Evolutionary conservation across 2,329 filamentous ascomycete species (phyloP).

Genomic region (Plectosphaerella cucumerina): DNA sequence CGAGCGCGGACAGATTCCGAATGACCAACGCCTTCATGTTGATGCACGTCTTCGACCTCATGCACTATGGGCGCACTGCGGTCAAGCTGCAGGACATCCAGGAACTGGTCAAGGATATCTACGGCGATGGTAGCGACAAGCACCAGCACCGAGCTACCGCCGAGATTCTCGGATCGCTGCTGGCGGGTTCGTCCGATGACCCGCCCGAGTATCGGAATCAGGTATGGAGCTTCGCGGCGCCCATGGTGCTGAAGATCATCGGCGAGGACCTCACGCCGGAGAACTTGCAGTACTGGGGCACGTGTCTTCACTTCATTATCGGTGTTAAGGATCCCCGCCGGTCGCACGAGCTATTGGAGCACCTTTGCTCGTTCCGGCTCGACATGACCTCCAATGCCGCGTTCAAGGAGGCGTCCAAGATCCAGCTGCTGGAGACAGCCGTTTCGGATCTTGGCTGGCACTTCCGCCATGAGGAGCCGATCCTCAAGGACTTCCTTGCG

Average conservation of each 20-base stretch:
- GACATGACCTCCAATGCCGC: conserved; percentile 95
- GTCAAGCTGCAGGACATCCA: conserved; percentile 86
- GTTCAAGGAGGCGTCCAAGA: conserved; percentile 98
- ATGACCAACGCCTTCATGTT: conserved; percentile 84
- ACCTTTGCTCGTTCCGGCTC: conserved; percentile 77
- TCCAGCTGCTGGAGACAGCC: conserved; percentile 82
- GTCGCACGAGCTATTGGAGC: conserved; percentile 79
- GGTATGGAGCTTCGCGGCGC: conserved; percentile 87
- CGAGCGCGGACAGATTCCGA: conserved; percentile 77
- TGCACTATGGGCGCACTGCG: conserved; percentile 72
- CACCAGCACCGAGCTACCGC: conserved; percentile 95
- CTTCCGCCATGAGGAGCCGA: conserved; percentile 84
- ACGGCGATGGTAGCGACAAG: conserved; percentile 91
- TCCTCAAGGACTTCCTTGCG: conserved; percentile 80
- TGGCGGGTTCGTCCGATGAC: conserved; percentile 77
- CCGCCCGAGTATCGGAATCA: conserved; percentile 67
- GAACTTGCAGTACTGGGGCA: conserved; percentile 91
- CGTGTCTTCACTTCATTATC: conserved; percentile 83
- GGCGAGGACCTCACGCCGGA: conserved; percentile 92
- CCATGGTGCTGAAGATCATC: conserved; percentile 80
- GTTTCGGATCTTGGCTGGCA: conserved; percentile 93
- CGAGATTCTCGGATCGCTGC: conserved; percentile 83
- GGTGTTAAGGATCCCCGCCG: conserved; percentile 87
- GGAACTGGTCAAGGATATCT: conserved; percentile 71
- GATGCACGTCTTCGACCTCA: conserved; percentile 84